These are phyloP conservation scores for Saccharum officinarum DNA, from an alignment of 176 grass and related monocot species.

Conservation along the genomic window DNA sequence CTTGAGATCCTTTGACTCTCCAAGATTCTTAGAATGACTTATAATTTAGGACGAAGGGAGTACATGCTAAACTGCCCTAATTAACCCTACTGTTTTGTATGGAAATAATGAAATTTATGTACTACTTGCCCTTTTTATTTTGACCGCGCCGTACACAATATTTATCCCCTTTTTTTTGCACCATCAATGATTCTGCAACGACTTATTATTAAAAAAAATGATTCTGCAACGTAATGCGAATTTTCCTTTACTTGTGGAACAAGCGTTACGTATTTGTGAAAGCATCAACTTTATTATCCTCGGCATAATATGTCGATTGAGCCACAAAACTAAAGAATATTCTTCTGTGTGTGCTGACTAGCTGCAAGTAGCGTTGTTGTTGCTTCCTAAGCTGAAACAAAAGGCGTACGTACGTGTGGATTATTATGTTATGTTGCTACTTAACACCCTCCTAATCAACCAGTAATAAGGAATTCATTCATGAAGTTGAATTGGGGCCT, in stretches of 20 bases:
- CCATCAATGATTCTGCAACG: slow-evolving; percentile 6
- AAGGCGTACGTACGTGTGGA: background rate
- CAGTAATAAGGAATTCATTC: background rate
- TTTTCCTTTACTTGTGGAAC: slow-evolving; percentile 18
- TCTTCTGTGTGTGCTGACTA: slow-evolving; percentile 4
- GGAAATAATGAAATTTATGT: background rate
- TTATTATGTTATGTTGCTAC: background rate
- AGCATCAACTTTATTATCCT: background rate
- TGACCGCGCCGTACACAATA: background rate
- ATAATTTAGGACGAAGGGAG: no score
- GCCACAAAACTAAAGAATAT: background rate
- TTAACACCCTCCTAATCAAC: background rate
- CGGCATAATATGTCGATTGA: background rate
- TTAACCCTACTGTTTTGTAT: background rate
- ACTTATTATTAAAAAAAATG: background rate
- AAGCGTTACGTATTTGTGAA: slow-evolving; percentile 13
- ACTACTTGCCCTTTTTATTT: background rate
- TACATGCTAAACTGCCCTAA: no score
- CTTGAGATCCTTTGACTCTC: no score
- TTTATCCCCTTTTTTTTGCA: background rate
- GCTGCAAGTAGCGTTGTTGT: background rate
- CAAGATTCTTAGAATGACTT: no score
- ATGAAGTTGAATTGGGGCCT: slow-evolving; percentile 1
- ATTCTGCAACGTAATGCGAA: slow-evolving; percentile 20
- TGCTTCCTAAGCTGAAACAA: slow-evolving; percentile 36